Percentiles rank a stretch among this genome's conserved stretches.
These are phyloP conservation scores for Syncephalastrum monosporum DNA, from an alignment of 371 early-diverging fungal genomes.

Conservation along the genomic window DNA sequence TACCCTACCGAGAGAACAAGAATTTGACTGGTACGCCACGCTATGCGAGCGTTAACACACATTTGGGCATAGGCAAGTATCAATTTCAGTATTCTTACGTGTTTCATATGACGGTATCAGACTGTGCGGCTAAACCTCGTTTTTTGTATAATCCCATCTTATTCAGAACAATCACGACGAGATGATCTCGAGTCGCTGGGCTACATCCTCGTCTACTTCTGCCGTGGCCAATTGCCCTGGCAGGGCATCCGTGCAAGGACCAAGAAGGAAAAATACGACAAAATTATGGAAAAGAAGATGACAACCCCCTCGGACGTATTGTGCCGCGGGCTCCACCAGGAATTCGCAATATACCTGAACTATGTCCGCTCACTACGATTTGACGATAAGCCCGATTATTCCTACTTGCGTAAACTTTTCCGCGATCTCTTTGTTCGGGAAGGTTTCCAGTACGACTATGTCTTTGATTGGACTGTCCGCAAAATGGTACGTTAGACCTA, in stretches of 20 bases:
- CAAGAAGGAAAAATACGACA: conserved; percentile 99
- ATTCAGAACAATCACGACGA: conserved; percentile 94
- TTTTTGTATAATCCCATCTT: background rate
- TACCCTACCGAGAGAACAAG: conserved; percentile 97
- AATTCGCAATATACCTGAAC: conserved; percentile 96
- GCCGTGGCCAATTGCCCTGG: conserved; percentile 99
- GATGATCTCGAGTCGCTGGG: conserved; percentile 99
- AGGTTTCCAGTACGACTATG: conserved; percentile 95
- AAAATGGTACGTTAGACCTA: conserved; percentile 40
- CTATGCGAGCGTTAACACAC: conserved; percentile 99
- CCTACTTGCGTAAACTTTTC: conserved; percentile 95
- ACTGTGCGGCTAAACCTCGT: no score
- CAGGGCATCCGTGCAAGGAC: conserved; percentile 98
- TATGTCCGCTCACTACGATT: conserved; percentile 96
- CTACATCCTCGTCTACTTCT: conserved; percentile 99
- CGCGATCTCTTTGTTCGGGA: conserved; percentile 94
- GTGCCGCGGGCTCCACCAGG: conserved; percentile 95
- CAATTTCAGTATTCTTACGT: no score
- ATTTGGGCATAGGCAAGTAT: conserved; percentile 86
- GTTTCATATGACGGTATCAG: no score
- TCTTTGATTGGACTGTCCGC: conserved; percentile 95
- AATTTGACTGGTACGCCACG: conserved; percentile 99
- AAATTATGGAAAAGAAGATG: conserved; percentile 99
- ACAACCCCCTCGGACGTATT: conserved; percentile 94
- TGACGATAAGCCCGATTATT: conserved; percentile 99